phyloP scores from a whole-genome alignment of 2,329 filamentous ascomycete genomes.

The Aspergillus sp. region DNA sequence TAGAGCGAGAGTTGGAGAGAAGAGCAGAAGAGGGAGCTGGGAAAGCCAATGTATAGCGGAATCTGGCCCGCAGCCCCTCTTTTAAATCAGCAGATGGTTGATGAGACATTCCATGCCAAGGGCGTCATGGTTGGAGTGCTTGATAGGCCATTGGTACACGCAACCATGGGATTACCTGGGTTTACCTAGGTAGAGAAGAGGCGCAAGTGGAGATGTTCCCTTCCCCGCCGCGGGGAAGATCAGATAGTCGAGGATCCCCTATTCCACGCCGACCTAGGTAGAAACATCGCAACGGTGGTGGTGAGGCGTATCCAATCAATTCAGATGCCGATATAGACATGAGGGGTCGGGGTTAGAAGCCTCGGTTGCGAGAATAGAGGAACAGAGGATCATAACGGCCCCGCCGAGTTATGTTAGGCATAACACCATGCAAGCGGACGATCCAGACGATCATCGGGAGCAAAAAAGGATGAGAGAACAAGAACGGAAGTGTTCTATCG shows the following conservation, averaged over 20 bases:
- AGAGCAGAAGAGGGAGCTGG: neutral
- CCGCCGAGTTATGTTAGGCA: neutral
- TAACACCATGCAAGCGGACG: neutral
- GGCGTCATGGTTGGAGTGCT: neutral
- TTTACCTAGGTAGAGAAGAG: neutral
- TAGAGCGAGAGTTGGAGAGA: neutral
- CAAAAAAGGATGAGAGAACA: neutral
- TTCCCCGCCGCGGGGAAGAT: neutral
- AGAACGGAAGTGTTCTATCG: neutral
- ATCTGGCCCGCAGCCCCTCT: neutral
- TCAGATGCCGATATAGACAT: neutral
- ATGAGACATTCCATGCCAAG: neutral
- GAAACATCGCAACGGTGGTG: neutral
- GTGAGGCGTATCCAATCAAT: neutral
- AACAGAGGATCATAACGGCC: neutral
- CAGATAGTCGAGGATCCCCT: no score
- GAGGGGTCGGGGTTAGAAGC: neutral
- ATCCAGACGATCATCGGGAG: neutral
- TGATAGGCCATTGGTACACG: neutral
- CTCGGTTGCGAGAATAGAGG: neutral
- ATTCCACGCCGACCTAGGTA: no score
- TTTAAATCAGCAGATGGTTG: neutral
- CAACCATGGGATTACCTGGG: neutral
- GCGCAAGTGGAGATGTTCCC: neutral
- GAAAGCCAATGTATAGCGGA: neutral